Base-by-base conservation (phyloP, 148 eudicot genomes). In the Rhododendron ovatum region DNA sequence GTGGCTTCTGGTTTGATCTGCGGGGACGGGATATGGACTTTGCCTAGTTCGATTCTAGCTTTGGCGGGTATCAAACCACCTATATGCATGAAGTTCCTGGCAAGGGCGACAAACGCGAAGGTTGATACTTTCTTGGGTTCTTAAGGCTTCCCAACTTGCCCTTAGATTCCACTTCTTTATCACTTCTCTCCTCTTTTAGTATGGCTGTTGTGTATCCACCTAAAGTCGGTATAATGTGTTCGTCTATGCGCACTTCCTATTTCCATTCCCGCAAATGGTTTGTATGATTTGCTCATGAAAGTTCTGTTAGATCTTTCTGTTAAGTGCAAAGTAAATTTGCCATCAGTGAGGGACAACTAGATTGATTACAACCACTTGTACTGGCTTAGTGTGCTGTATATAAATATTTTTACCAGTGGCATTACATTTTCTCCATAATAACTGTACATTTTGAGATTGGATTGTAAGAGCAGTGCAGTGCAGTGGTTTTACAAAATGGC, bases 1-100 rank as follows among this genome's bases (percentile, higher is more conserved):
- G 90, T 94, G 65, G 96, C 94, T 69, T 91, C 96, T 22, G 96
- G 94, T 13, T 89, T 94, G 88, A 94, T 94, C 57, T 94, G 96
- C 75, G 96, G 96, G 9, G 96, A 94, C 15, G 96, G 96, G 85
- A 90, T 92, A 43, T 94, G 96, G 96, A 85, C 91, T 53, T 69
- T 94, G 88, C 96, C 96, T 0, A 87, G 90, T 75, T 91, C 96
- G 1, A 69, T 94, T 65, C 87, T 94, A n/a, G 92, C 94, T 17
- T 86, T 94, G 80, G 91, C 85, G 0, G 93, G 94, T 39, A 86
- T 92, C 2, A 85, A 90, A 2, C 93, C 96, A 3, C 96, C 96
- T 8, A 92, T 94, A 28, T 94, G 96, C 91, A 91, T 94, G 93
- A 84, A 91, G 86, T 93, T 95, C 67, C 86, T 92, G 69, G 86